Evolutionary conservation across 2,329 filamentous ascomycete species (phyloP).

Genomic region (Aspergillus quadrilineatus): DNA sequence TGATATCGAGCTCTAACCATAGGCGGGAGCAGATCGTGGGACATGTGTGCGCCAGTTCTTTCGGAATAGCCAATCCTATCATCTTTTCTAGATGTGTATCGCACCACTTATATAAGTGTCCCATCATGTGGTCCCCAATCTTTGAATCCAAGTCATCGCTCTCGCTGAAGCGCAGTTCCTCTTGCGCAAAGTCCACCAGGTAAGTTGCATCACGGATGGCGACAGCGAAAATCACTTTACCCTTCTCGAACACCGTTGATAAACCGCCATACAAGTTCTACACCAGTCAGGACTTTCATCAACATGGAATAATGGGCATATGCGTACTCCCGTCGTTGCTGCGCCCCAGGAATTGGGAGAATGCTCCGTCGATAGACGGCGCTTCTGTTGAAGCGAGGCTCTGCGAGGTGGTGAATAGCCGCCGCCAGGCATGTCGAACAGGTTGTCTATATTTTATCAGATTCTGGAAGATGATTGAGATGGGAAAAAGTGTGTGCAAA

Average conservation of each 20-base stretch:
- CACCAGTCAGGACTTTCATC: conserved; percentile 1
- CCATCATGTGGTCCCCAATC: conserved; percentile 61
- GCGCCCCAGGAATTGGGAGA: conserved; percentile 37
- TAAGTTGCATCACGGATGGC: conserved; percentile 74
- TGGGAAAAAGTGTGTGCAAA: background rate
- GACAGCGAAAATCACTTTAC: conserved; percentile 61
- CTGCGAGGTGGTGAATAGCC: conserved; percentile 27
- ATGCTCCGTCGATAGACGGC: conserved; percentile 32
- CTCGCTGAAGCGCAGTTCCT: conserved; percentile 53
- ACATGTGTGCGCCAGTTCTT: conserved; percentile 58
- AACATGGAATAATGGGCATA: background rate
- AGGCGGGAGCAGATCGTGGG: conserved; percentile 67
- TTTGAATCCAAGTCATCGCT: conserved; percentile 42
- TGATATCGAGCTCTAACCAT: conserved; percentile 74
- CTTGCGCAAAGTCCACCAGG: conserved; percentile 68
- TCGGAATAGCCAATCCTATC: conserved; percentile 69
- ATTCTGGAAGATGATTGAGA: background rate
- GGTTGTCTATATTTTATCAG: background rate
- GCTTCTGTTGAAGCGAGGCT: conserved; percentile 34
- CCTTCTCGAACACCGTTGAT: conserved; percentile 35
- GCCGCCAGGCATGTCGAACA: conserved; percentile 5
- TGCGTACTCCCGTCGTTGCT: conserved; percentile 39
- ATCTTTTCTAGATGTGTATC: conserved; percentile 70
- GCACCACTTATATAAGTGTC: conserved; percentile 59
- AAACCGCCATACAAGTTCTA: conserved; percentile 46